Evolutionary conservation across 2,329 filamentous ascomycete genomes (phyloP), one percentile per base, ranked within the genome.

Genomic region (Pyrenochaeta sp.): DNA sequence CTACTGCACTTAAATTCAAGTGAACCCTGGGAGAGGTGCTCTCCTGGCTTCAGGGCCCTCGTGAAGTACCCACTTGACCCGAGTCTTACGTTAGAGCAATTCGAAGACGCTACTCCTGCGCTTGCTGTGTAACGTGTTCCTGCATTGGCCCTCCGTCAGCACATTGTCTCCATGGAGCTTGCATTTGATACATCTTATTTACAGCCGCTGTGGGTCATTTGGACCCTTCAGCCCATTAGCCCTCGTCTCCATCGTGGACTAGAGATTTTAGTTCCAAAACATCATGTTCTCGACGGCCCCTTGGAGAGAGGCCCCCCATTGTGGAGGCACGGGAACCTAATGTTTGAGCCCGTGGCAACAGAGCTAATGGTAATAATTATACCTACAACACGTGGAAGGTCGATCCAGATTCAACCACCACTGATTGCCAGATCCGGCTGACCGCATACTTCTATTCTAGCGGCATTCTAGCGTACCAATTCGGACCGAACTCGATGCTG

Each of bases 91-190:
- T 21, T 18, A 18, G 7, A 13, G n/a, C 14, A 11, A 15, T 5
- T 24, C 11, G 35, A 28, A 8, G 14, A 29, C 23, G 22, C 35
- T 28, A 18, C 15, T 28, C 9, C 23, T n/a, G 35, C 17, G 10
- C 23, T 29, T 49, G 31, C 39, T 24, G 17, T 35, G 28, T 29
- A 34, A 31, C 23, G 19, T 19, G 26, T 36, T 51, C 31, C 40
- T 48, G 39, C 39, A 30, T 41, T 38, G 27, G 35, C 35, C 24
- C 31, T 13, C 18, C 22, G 11, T 20, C 31, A 23, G 19, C 31
- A 22, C 19, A 34, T 22, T 13, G 18, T 34, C 19, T 22, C 19
- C 19, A n/a, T 34, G n/a, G n/a, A n/a, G n/a, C n/a, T 22, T 32
- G 18, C 18, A n/a, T 32, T n/a, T n/a, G 30, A 11, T 18, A 10